These are phyloP conservation scores for Cyberlindnera galapagoensis DNA, from an alignment of 805 yeast genomes.

Conservation along the genomic window DNA sequence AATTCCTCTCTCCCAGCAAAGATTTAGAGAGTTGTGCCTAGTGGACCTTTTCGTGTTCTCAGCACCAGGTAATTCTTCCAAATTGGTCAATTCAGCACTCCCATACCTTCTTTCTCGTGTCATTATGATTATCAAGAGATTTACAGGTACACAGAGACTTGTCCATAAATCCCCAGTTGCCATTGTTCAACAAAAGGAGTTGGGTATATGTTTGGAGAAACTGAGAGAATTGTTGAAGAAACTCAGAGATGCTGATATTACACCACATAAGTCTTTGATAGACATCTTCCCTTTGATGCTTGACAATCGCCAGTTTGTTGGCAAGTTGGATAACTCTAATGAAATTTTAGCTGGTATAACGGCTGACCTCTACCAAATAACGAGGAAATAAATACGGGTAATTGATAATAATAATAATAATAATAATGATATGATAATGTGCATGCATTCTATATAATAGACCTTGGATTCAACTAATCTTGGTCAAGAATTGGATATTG, in stretches of 20 bases:
- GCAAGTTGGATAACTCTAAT: conserved; percentile 11
- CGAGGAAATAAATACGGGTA: conserved; percentile 9
- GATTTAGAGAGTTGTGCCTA: conserved; percentile 52
- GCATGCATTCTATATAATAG: too few relatives aligned
- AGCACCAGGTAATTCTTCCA: conserved; percentile 15
- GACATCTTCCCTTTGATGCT: conserved; percentile 20
- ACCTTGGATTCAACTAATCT: too few relatives aligned
- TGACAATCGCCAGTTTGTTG: conserved; percentile 19
- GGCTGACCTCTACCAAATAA: conserved; percentile 19
- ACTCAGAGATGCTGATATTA: conserved; percentile 1
- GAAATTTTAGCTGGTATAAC: conserved; percentile 17
- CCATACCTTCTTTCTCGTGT: conserved; percentile 52
- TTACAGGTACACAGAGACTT: conserved; percentile 55
- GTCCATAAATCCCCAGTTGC: conserved; percentile 61
- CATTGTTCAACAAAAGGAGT: conserved; percentile 56
- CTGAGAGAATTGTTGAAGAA: conserved; percentile 25
- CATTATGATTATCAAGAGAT: conserved; percentile 55
- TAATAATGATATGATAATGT: too few relatives aligned
- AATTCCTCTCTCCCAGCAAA: conserved; percentile 33
- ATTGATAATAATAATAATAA: too few relatives aligned
- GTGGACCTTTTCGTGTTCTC: conserved; percentile 40
- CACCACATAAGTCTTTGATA: conserved; percentile 8
- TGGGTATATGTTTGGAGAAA: conserved; percentile 42
- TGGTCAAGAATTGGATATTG: too few relatives aligned
- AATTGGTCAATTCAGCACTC: conserved; percentile 26